Evolutionary conservation across 1,284 basidiomycete species (phyloP).

Genomic region (Gomphus bonarii): DNA sequence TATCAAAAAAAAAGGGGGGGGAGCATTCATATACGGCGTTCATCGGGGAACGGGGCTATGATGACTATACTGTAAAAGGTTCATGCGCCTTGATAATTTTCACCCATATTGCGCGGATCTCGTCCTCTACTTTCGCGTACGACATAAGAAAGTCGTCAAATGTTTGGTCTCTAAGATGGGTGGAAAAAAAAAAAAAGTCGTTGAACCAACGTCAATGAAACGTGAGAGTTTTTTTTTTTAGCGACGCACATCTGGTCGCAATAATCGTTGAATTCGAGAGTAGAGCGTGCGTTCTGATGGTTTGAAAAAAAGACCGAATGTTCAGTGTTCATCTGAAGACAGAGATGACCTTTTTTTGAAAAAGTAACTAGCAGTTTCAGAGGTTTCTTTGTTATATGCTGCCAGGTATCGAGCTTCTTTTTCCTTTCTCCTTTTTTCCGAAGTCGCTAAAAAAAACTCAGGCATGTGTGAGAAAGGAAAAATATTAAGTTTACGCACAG

Average conservation of each 20-base stretch:
- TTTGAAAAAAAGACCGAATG: too few relatives aligned
- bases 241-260: conserved; percentile 6
- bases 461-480: not conserved
- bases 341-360: too few relatives aligned
- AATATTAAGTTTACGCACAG: not conserved
- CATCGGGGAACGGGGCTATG: not conserved
- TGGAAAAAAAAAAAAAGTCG: not conserved
- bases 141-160: conserved; percentile 15
- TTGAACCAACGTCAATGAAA: not conserved
- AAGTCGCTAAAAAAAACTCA: not conserved
- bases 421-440: conserved; percentile 7
- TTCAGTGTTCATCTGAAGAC: not conserved
- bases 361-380: not conserved
- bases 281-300: not conserved
- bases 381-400: not conserved
- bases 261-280: conserved; percentile 2
- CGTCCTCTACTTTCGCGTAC: conserved; percentile 16
- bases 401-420: conserved; percentile 3
- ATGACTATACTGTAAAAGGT: conserved; percentile 10
- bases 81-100: conserved; percentile 13
- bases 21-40: not conserved
- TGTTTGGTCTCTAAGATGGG: conserved; percentile 11
- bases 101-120: conserved; percentile 14
- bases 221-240: not conserved
- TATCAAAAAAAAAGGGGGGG: too few relatives aligned